Conservation (phyloP, 257 asterid species). For the Nicotiana attenuata region DNA sequence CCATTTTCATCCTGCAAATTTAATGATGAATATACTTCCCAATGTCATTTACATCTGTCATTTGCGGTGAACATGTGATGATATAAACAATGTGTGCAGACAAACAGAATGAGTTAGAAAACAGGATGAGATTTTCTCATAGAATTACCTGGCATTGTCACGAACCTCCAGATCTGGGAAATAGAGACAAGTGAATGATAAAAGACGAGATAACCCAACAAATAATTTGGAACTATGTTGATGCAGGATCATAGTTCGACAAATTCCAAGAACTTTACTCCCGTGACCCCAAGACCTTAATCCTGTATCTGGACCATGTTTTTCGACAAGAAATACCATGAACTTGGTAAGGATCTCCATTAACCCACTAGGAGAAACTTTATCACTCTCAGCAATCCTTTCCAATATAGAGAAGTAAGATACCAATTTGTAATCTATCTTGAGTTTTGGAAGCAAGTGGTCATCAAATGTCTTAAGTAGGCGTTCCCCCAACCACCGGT, state of each 20-base stretch:
- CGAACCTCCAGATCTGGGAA: conserved; percentile 98
- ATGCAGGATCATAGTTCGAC: conserved; percentile 80
- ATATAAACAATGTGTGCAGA: neutral
- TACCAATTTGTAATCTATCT: conserved; percentile 66
- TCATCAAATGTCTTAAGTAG: conserved; percentile 67
- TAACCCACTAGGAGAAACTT: conserved; percentile 70
- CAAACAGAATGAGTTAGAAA: conserved; percentile 9
- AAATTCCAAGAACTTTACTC: conserved; percentile 75
- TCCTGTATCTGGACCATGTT: conserved; percentile 81
- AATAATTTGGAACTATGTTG: conserved; percentile 78
- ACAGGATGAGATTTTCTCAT: neutral
- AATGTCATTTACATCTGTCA: neutral
- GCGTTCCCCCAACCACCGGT: conserved; percentile 72
- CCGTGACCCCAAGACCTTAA: conserved; percentile 84
- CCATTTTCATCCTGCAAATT: neutral
- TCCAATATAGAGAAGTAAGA: conserved; percentile 73
- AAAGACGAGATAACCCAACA: conserved; percentile 61
- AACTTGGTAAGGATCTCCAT: conserved; percentile 64
- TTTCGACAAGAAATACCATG: conserved; percentile 62
- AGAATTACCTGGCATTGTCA: conserved; percentile 79
- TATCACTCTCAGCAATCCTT: conserved; percentile 66
- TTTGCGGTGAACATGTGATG: neutral
- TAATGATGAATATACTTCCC: neutral
- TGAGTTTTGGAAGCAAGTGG: conserved; percentile 68
- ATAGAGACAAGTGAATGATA: conserved; percentile 60